Percentiles rank a stretch among this genome's conserved stretches.
Conservation (phyloP, 129 eudicot genomes). For the Arctium lappa region DNA sequence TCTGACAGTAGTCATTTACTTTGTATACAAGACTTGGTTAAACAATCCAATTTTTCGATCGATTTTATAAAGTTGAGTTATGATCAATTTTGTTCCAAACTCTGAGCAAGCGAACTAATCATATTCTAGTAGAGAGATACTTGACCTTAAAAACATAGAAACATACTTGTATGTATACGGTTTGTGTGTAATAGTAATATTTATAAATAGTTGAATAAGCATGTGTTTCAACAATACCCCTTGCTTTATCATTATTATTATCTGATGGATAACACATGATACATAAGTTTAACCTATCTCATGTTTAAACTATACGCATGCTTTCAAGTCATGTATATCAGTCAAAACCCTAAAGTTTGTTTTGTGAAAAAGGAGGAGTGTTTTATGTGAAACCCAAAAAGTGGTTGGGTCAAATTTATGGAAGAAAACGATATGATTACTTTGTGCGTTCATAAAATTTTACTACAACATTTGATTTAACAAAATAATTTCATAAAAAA, state of each 20-base stretch:
- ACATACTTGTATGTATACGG: background rate
- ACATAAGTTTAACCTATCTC: background rate
- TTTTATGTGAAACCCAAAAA: background rate
- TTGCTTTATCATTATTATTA: background rate
- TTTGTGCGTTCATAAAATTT: too few relatives aligned
- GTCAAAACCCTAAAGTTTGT: background rate
- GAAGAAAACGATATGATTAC: background rate
- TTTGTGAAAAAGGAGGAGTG: background rate
- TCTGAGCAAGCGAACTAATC: background rate
- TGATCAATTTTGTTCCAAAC: background rate
- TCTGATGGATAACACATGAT: background rate
- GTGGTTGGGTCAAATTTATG: background rate
- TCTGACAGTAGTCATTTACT: background rate
- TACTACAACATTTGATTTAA: too few relatives aligned
- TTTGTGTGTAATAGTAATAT: background rate
- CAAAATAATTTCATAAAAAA: too few relatives aligned
- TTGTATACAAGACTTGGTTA: background rate
- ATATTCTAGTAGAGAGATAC: background rate
- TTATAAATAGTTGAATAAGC: background rate
- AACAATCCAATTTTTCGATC: background rate
- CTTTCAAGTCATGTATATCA: background rate
- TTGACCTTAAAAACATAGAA: background rate
- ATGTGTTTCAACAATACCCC: background rate
- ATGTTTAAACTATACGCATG: background rate
- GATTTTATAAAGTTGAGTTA: too few relatives aligned